Conservation (phyloP, 176 grass and related monocot species). For the Eleusine coracana region DNA sequence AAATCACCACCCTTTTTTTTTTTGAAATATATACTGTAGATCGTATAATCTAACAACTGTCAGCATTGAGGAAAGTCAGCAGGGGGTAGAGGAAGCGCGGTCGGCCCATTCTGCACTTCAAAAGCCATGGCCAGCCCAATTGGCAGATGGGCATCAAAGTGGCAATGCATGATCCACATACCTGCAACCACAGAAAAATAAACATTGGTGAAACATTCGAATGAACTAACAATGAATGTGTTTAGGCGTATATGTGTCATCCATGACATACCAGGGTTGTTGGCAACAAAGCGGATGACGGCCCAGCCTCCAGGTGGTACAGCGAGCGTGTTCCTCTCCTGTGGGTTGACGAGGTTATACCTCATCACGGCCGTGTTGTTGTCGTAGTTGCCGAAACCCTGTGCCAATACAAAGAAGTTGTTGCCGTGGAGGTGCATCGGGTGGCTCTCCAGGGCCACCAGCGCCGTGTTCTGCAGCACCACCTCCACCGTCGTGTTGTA, state of each 20-base stretch:
- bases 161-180: slow-evolving; percentile 70
- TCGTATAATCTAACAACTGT: not conserved
- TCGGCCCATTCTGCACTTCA: slow-evolving; percentile 59
- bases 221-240: too few relatives aligned
- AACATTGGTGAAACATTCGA: too few relatives aligned
- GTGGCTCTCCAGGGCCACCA: slow-evolving; percentile 67
- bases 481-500: slow-evolving; percentile 71
- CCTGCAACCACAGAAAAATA: not conserved
- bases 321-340: slow-evolving; percentile 49
- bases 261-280: slow-evolving; percentile 37
- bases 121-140: slow-evolving; percentile 59
- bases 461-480: slow-evolving; percentile 75
- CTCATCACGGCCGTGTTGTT: not conserved
- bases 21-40: too few relatives aligned
- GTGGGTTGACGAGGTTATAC: slow-evolving; percentile 59
- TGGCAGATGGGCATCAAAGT: slow-evolving; percentile 58
- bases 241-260: too few relatives aligned
- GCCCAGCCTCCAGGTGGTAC: slow-evolving; percentile 59
- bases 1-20: too few relatives aligned
- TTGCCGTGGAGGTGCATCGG: slow-evolving; percentile 75
- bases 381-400: slow-evolving; percentile 74
- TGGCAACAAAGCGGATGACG: slow-evolving; percentile 53
- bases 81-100: slow-evolving; percentile 44
- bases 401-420: slow-evolving; percentile 74
- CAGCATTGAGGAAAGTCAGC: slow-evolving; percentile 52